These are phyloP conservation scores for Scutellaria galericulata DNA, from an alignment of 257 asterid species.

Conservation along the genomic window DNA sequence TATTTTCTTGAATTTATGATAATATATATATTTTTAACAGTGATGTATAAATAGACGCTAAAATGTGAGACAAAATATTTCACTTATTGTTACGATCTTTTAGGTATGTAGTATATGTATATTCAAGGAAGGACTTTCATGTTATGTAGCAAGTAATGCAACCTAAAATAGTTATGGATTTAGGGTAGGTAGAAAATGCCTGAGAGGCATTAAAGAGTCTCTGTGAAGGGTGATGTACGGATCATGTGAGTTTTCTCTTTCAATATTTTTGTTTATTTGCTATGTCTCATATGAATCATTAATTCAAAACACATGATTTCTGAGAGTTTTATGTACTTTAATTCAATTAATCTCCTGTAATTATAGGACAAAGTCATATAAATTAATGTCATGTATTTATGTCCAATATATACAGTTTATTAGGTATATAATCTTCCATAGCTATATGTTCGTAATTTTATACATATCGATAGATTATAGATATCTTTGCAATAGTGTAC, in stretches of 20 bases:
- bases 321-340: slow-evolving; percentile 19
- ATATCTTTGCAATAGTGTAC: no score
- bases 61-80: no score
- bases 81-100: background rate
- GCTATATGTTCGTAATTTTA: no score
- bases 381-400: no score
- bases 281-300: slow-evolving; percentile 32
- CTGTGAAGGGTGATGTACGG: slow-evolving; percentile 33
- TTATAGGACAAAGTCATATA: background rate
- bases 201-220: slow-evolving; percentile 30
- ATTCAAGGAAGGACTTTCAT: slow-evolving; percentile 25
- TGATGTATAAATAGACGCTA: no score
- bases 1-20: no score
- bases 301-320: slow-evolving; percentile 41
- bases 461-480: no score
- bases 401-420: no score
- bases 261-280: slow-evolving; percentile 6
- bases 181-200: slow-evolving; percentile 39
- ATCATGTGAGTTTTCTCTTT: slow-evolving; percentile 38
- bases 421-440: no score
- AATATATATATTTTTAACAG: no score
- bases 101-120: slow-evolving; percentile 31
- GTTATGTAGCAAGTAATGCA: slow-evolving; percentile 8
- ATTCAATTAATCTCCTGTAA: background rate
- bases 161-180: background rate